Percentiles rank a stretch among this genome's conserved stretches.
These are phyloP conservation scores for Cyberlindnera japonica DNA, from an alignment of 805 yeast genomes.

Conservation along the genomic window DNA sequence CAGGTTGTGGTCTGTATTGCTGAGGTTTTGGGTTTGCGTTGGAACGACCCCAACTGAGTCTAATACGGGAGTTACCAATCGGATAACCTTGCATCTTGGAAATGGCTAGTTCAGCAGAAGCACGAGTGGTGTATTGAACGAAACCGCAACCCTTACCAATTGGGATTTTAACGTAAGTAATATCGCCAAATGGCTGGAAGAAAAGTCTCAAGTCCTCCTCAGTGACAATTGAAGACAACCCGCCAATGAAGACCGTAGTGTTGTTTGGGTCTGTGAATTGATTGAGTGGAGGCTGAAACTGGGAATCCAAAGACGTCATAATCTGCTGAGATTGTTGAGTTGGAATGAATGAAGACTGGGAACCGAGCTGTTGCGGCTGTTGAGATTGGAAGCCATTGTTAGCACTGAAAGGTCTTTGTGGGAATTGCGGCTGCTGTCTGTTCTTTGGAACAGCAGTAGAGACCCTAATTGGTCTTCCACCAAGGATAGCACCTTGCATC, in stretches of 20 bases:
- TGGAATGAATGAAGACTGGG: slow-evolving; percentile 13
- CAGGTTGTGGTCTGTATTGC: slow-evolving; percentile 24
- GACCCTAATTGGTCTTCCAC: slow-evolving; percentile 74
- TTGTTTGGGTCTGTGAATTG: slow-evolving; percentile 78
- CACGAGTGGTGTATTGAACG: slow-evolving; percentile 73
- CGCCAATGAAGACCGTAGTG: slow-evolving; percentile 70
- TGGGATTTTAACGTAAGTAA: slow-evolving; percentile 76
- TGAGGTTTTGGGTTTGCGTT: slow-evolving; percentile 22
- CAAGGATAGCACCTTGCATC: slow-evolving; percentile 75
- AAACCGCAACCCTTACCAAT: slow-evolving; percentile 78
- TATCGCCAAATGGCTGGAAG: slow-evolving; percentile 67
- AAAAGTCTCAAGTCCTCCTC: slow-evolving; percentile 58
- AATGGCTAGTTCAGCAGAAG: slow-evolving; percentile 83
- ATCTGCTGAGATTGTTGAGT: slow-evolving; percentile 25
- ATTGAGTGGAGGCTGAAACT: slow-evolving; percentile 50
- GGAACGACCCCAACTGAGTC: slow-evolving; percentile 87
- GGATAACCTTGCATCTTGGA: slow-evolving; percentile 87
- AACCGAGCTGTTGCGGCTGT: slow-evolving; percentile 19
- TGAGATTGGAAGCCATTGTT: slow-evolving; percentile 18
- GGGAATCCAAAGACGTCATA: slow-evolving; percentile 29
- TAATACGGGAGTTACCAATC: slow-evolving; percentile 75
- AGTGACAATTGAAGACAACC: slow-evolving; percentile 53
- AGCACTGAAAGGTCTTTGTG: slow-evolving; percentile 13
- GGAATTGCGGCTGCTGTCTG: slow-evolving; percentile 26
- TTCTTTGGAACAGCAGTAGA: slow-evolving; percentile 61